A percentile compares a stretch with the other conserved stretches of the same genome.
Conservation (phyloP, 176 grass and related monocot species). For the Eremochloa ophiuroides region DNA sequence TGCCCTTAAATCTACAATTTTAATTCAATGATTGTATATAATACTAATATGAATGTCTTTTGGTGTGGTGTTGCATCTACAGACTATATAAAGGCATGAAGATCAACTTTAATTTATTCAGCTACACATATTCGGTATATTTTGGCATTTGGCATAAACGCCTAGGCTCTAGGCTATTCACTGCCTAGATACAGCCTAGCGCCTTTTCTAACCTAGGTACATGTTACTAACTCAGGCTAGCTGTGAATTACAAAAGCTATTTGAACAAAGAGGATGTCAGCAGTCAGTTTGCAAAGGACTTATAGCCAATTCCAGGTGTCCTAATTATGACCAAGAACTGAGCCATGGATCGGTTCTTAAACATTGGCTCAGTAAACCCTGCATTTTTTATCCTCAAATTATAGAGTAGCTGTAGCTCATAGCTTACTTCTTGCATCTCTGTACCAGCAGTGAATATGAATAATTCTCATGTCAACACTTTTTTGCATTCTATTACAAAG, state of each 20-base stretch:
- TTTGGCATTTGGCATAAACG: not conserved
- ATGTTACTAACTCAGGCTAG: not conserved
- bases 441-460: not conserved
- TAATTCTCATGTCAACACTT: not conserved
- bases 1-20: not conserved
- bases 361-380: not conserved
- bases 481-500: not conserved
- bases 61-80: not conserved
- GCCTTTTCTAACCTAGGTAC: not conserved
- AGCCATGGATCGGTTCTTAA: not conserved
- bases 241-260: not conserved
- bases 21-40: not conserved
- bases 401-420: not conserved
- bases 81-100: not conserved
- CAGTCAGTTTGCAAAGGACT: not conserved
- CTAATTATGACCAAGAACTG: not conserved
- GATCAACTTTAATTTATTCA: not conserved
- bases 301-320: not conserved
- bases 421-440: not conserved
- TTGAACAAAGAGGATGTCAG: not conserved
- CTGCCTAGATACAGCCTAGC: not conserved
- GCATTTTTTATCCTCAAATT: conserved; percentile 18
- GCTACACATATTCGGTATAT: not conserved
- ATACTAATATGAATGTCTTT: not conserved
- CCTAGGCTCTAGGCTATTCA: not conserved